Evolutionary conservation across 202 grass and related monocot species (phyloP).

Genomic region (Setaria italica): DNA sequence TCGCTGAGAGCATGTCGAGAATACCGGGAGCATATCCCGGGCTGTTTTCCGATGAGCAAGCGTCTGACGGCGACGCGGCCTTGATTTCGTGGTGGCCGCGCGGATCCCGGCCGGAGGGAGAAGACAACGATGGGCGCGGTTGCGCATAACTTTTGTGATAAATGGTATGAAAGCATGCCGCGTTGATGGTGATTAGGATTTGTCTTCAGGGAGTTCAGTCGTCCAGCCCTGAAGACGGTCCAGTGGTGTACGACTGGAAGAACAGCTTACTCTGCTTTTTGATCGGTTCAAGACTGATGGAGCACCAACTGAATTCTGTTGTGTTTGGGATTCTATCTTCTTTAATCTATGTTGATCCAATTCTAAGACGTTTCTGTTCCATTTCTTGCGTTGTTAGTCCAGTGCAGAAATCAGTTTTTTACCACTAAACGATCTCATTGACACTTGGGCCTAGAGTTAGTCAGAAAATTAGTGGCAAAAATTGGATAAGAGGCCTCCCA

Average conservation of each 20-base stretch:
- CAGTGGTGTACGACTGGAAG: background rate
- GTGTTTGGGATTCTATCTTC: background rate
- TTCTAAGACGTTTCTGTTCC: background rate
- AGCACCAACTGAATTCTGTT: background rate
- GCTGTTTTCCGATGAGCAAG: background rate
- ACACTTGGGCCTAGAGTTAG: background rate
- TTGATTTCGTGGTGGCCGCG: background rate
- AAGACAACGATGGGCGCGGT: constrained; percentile 6
- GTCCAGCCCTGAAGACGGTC: background rate
- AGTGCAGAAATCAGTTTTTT: background rate
- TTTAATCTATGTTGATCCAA: background rate
- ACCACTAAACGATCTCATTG: background rate
- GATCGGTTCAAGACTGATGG: background rate
- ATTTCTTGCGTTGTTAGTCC: background rate
- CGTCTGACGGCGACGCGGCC: constrained; percentile 7
- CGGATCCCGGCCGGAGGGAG: background rate
- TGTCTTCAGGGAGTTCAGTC: background rate
- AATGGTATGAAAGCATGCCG: constrained; percentile 28
- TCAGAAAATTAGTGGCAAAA: no score
- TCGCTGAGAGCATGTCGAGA: background rate
- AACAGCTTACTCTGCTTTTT: background rate
- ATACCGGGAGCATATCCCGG: background rate
- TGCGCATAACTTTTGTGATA: constrained; percentile 36
- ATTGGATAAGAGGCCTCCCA: no score
- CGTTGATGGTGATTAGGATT: background rate